Conservation (phyloP, 2,329 filamentous ascomycete species). For the Mycocentrospora acerina region DNA sequence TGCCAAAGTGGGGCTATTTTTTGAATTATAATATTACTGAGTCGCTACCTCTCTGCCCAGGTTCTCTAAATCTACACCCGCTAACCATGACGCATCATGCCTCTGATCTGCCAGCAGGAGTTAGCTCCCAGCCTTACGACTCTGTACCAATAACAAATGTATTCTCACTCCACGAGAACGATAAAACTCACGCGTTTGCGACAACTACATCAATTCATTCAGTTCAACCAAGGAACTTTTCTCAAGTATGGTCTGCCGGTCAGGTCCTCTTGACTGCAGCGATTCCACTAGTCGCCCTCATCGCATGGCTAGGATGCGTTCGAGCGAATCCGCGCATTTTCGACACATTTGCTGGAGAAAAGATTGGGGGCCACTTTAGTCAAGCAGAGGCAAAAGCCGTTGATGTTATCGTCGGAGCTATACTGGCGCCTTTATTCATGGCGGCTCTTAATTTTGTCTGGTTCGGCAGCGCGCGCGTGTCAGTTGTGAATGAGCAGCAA, state of each 20-base stretch:
- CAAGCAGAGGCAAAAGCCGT: conserved; percentile 17
- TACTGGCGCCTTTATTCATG: conserved; percentile 14
- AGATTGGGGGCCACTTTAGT: conserved; percentile 15
- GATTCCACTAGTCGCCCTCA: conserved; percentile 2
- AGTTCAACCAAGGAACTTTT: background rate
- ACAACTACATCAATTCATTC: background rate
- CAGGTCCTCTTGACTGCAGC: background rate
- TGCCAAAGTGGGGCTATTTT: no score
- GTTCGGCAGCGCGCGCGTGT: conserved; percentile 15
- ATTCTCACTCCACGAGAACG: background rate
- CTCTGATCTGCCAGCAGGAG: background rate
- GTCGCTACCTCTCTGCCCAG: no score
- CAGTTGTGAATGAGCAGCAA: conserved; percentile 12
- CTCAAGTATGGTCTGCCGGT: conserved; percentile 2
- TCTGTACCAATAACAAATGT: conserved; percentile 1
- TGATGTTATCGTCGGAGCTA: conserved; percentile 13
- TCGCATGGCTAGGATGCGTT: conserved; percentile 3
- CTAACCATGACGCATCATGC: no score
- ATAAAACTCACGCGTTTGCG: background rate
- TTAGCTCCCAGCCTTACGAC: conserved; percentile 1
- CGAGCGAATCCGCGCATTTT: conserved; percentile 4
- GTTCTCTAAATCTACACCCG: no score
- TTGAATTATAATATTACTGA: no score
- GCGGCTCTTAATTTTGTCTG: conserved; percentile 10
- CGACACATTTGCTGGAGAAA: conserved; percentile 5